Base-by-base conservation (phyloP, 2,329 filamentous ascomycete genomes). In the Volutella citrinella region DNA sequence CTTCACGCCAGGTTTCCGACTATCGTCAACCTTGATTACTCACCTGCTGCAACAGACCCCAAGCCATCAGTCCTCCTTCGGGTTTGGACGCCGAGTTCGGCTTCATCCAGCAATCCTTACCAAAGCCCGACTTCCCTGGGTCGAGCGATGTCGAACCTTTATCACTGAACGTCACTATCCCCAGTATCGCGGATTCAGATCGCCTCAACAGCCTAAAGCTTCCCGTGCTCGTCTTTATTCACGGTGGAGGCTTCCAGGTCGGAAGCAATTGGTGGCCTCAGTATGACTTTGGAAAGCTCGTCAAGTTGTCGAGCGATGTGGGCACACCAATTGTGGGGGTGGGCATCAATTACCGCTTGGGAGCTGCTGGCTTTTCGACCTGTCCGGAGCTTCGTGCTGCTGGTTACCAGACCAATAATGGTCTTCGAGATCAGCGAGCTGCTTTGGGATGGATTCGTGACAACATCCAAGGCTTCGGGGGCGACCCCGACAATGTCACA, bases 281-380 rank as follows among this genome's bases (percentile, higher is more conserved):
- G 1, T 30, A 28, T 0, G 48, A 48, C 24, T 12, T 48, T 0
- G 36, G 32, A 10, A 40, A 25, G 5, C 26, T 48, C 6, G 19
- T 48, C 1, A 32, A 48, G 2, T 38, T 45, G 10, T 48, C 45
- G 6, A 37, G 48, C 1, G 42, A 48, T 8, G 4, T 46, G 5
- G 46, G 42, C 0, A 38, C 36, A 0, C 46, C 47, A 0, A 43
- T 49, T 0, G 42, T 49, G 3, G 43, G 22, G 1, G 34, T 49
- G 2, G 40, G 36, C 1, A 37, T 50, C 9, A 50, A 50, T 31
- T 49, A 50, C 11, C 39, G 47, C 8, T 37, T 50, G 1, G 38
- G 42, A 6, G 42, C 42, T 1, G 42, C 42, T 38, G 45, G 45
- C 0, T 48, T 32, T 2, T 26, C 48, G 4, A 40, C 45, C 35